phyloP scores from a whole-genome alignment of 164 flowering plant species.

The Vitis cinerea region DNA sequence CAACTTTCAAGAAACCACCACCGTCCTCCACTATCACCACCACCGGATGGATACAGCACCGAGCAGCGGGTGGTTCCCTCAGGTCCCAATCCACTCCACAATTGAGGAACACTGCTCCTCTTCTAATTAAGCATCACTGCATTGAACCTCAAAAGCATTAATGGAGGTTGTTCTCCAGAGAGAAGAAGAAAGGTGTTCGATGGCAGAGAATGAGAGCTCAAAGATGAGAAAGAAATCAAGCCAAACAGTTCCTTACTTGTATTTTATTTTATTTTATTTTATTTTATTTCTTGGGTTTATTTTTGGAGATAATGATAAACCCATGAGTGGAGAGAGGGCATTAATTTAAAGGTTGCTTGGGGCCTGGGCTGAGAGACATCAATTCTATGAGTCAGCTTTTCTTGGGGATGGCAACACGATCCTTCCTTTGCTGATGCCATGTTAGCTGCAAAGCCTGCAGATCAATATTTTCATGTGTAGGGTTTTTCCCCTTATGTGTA shows the following conservation, averaged over 20 bases:
- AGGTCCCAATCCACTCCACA: conserved; percentile 41
- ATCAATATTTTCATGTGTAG: background rate
- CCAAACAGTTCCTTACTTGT: background rate
- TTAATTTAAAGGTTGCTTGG: background rate
- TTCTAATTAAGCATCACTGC: background rate
- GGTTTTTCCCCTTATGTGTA: background rate
- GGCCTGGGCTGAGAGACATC: background rate
- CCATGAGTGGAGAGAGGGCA: background rate
- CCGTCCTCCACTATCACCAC: no score
- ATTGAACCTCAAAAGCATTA: no score
- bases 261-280: no score
- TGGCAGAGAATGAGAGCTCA: background rate
- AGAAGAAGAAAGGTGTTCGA: background rate
- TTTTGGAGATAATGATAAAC: conserved; percentile 1
- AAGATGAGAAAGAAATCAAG: background rate
- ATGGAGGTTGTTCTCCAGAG: no score
- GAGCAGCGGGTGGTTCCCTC: conserved; percentile 28
- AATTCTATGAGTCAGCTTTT: conserved; percentile 10
- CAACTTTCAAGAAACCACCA: no score
- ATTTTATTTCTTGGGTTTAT: no score
- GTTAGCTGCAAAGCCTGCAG: background rate
- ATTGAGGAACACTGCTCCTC: conserved; percentile 12
- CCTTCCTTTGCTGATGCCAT: conserved; percentile 3
- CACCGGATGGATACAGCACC: background rate
- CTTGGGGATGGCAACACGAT: conserved; percentile 2